phyloP scores from a whole-genome alignment of 306 rosid species.

The Elaeagnus macrophylla region DNA sequence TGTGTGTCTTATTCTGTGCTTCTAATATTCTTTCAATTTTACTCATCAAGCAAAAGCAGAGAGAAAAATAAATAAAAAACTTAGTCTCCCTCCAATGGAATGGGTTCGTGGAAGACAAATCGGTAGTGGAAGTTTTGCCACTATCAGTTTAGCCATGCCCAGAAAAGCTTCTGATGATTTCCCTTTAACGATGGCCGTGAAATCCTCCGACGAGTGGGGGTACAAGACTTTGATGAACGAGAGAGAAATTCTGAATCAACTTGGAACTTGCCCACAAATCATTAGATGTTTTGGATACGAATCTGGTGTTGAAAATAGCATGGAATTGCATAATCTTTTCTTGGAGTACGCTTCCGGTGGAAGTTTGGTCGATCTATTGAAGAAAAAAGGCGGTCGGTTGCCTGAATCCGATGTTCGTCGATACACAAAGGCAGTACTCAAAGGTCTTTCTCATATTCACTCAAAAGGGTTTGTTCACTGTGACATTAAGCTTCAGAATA shows the following conservation, averaged over 20 bases:
- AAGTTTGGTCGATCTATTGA: slow-evolving; percentile 38
- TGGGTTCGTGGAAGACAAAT: slow-evolving; percentile 70
- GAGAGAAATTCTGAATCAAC: slow-evolving; percentile 31
- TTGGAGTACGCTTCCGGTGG: slow-evolving; percentile 68
- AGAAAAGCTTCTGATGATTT: not conserved
- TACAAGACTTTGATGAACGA: slow-evolving; percentile 45
- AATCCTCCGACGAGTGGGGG: slow-evolving; percentile 25
- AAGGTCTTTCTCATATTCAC: slow-evolving; percentile 52
- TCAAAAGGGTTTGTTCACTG: slow-evolving; percentile 69
- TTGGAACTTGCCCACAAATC: slow-evolving; percentile 40
- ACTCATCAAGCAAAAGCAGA: too few relatives aligned
- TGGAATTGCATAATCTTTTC: slow-evolving; percentile 35
- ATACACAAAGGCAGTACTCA: slow-evolving; percentile 35
- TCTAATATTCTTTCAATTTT: too few relatives aligned
- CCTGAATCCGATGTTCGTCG: slow-evolving; percentile 35
- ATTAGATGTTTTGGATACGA: slow-evolving; percentile 42
- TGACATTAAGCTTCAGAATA: slow-evolving; percentile 62
- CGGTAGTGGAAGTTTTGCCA: slow-evolving; percentile 74
- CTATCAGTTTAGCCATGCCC: slow-evolving; percentile 39
- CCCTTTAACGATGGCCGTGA: slow-evolving; percentile 43
- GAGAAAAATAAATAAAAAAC: too few relatives aligned
- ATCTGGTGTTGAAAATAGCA: slow-evolving; percentile 35
- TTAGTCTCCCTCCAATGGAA: slow-evolving; percentile 24
- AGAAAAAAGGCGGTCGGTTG: slow-evolving; percentile 34
- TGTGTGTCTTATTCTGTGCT: too few relatives aligned